Conservation (phyloP, 1,284 basidiomycete species). For the Marasmius fiardii region DNA sequence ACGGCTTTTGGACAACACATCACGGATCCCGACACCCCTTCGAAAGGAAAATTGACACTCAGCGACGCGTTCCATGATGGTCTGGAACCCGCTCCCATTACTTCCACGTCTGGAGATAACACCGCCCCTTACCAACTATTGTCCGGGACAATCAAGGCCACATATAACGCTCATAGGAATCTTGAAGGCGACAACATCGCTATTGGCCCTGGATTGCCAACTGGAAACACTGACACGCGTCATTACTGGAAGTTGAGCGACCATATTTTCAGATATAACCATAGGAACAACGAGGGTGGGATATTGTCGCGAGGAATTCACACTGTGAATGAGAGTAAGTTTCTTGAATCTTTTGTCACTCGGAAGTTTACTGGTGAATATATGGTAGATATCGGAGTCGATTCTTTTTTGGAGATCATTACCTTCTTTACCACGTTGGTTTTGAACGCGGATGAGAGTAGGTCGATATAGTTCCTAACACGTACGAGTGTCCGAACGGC, state of each 20-base stretch:
- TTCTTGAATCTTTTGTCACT: background rate
- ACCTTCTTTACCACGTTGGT: slow-evolving; percentile 24
- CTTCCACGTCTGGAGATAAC: slow-evolving; percentile 32
- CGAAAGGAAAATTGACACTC: slow-evolving; percentile 21
- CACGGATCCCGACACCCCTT: slow-evolving; percentile 20
- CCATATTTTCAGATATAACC: slow-evolving; percentile 48
- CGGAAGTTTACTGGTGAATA: background rate
- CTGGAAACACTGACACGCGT: slow-evolving; percentile 36
- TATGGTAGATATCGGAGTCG: slow-evolving; percentile 1
- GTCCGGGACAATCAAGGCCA: slow-evolving; percentile 45
- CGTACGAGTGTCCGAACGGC: no score
- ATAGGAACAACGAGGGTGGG: slow-evolving; percentile 25
- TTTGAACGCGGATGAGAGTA: slow-evolving; percentile 21
- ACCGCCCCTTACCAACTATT: slow-evolving; percentile 44
- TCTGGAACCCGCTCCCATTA: slow-evolving; percentile 54
- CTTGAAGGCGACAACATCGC: slow-evolving; percentile 26
- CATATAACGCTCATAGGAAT: slow-evolving; percentile 24
- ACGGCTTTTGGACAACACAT: slow-evolving; percentile 35
- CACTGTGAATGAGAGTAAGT: slow-evolving; percentile 39
- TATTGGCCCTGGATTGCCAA: slow-evolving; percentile 32
- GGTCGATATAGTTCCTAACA: background rate
- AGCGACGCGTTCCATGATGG: slow-evolving; percentile 35
- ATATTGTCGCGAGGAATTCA: slow-evolving; percentile 38
- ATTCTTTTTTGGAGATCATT: slow-evolving; percentile 11
- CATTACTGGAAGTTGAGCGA: slow-evolving; percentile 43